Base-by-base conservation (phyloP, 495 filamentous ascomycete genomes). In the Neurospora sp. region DNA sequence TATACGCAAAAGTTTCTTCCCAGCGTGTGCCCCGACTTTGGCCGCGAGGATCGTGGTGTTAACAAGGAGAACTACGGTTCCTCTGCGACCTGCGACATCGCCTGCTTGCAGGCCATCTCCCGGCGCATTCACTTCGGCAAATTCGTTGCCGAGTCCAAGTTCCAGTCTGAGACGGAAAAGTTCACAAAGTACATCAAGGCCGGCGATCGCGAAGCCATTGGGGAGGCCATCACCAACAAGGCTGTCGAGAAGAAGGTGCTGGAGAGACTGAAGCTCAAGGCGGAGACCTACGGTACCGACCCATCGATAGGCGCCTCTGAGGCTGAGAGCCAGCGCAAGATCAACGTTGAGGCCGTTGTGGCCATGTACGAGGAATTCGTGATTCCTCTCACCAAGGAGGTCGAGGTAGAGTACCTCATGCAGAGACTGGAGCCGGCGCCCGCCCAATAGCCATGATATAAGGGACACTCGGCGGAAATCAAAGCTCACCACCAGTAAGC, bases 111-210 rank as follows among this genome's bases (percentile, higher is more conserved):
- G 84, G 93, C 96, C 18, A 85, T 99, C 12, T 97, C 94, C 59
- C 87, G 94, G 20, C 87, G 96, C 69, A 93, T 99, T 75, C 96
- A 99, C 82, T 99, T 98, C 82, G 96, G 96, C 72, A 99, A 97
- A 85, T 98, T 98, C 78, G 96, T 99, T 5, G 96, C 96, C 12
- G 96, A 99, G 85, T 91, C 92, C n/a, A 99, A 99, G 86, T 99
- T 98, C 81, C 89, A 87, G 77, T 89, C 92, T 73, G 93, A 97
- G 76, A 88, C 90, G 39, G 93, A 95, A 77, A 84, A 79, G 72
- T 98, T 94, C 81, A 93, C 93, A 1, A 80, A 83, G 71, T 80
- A 98, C 83, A 98, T 99, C 81, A 88, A 88, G 76, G 90, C 87
- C 14, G 89, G 85, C 71, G 94, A 99, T 83, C 85, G 93, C 5